Conservation (phyloP, 495 filamentous ascomycete species). For the Xylaria flabelliformis region DNA sequence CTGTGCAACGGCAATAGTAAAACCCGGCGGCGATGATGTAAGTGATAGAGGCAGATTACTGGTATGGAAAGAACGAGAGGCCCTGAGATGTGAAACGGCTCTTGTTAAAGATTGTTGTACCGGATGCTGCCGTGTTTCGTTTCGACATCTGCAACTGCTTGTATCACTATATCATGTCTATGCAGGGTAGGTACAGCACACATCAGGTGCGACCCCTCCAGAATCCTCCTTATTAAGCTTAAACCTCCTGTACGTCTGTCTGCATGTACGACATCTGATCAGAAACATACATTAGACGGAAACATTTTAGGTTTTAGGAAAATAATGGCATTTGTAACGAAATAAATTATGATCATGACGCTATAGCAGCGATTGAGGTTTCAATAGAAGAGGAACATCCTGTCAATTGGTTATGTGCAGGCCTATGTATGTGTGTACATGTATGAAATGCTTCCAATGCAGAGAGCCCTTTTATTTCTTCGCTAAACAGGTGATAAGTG, state of each 20-base stretch:
- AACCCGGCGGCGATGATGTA: background rate
- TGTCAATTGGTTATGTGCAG: background rate
- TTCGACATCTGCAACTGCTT: slow-evolving; percentile 11
- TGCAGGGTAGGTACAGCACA: background rate
- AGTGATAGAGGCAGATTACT: background rate
- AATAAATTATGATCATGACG: background rate
- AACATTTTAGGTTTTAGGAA: slow-evolving; percentile 12
- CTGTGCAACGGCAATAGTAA: background rate
- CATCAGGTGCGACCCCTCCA: slow-evolving; percentile 5
- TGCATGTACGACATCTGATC: background rate
- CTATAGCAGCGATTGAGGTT: background rate
- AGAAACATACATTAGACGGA: slow-evolving; percentile 16
- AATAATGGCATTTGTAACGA: background rate
- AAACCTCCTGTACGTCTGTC: background rate
- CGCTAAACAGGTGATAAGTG: slow-evolving; percentile 1
- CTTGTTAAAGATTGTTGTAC: slow-evolving; percentile 24
- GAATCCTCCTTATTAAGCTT: slow-evolving; percentile 24
- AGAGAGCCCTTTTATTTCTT: slow-evolving; percentile 13
- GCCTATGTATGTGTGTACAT: background rate
- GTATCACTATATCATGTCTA: slow-evolving; percentile 15
- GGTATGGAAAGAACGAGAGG: background rate
- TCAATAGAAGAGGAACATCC: background rate
- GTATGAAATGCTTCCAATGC: background rate
- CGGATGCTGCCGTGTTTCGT: slow-evolving; percentile 22
- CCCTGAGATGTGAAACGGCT: slow-evolving; percentile 21